Evolutionary conservation across 2,329 filamentous ascomycete genomes (phyloP).

Genomic region (Neonectria neomacrospora): DNA sequence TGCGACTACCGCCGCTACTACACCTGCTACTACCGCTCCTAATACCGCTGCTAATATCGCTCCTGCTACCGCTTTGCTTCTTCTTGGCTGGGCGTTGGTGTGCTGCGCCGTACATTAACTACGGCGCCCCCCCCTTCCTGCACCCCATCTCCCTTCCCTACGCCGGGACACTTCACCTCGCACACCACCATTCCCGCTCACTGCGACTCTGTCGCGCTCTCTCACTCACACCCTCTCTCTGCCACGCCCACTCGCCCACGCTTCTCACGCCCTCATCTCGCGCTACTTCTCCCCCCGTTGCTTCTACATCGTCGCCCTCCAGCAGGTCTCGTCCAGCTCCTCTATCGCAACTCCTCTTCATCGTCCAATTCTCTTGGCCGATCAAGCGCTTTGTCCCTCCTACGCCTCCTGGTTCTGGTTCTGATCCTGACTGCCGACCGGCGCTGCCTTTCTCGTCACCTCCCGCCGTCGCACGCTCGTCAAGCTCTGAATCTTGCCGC

Average conservation of each 20-base stretch:
- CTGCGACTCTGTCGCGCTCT: conserved; percentile 40
- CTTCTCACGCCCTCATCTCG: conserved; percentile 28
- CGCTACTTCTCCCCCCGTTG: conserved; percentile 20
- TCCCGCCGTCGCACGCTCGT: conserved; percentile 9
- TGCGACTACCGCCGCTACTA: conserved; percentile 29
- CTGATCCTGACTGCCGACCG: not conserved
- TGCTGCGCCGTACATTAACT: conserved; percentile 41
- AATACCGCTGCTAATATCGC: conserved; percentile 34
- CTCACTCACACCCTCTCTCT: conserved; percentile 33
- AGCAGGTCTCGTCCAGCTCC: conserved; percentile 7
- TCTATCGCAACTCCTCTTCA: conserved; percentile 6
- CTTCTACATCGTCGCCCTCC: conserved; percentile 18
- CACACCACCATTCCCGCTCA: conserved; percentile 40
- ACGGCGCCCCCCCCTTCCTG: conserved; percentile 31
- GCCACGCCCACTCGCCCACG: conserved; percentile 21
- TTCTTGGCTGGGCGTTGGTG: conserved; percentile 21
- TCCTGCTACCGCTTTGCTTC: conserved; percentile 2
- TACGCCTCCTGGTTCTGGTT: not conserved
- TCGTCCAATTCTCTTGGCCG: conserved; percentile 16
- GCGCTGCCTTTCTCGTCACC: conserved; percentile 4
- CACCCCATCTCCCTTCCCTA: conserved; percentile 27
- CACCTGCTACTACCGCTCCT: conserved; percentile 33
- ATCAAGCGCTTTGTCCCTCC: conserved; percentile 8
- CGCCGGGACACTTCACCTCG: conserved; percentile 40
- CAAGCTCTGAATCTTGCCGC: conserved; percentile 16